Evolutionary conservation across 2,329 filamentous ascomycete genomes (phyloP), one percentile per base, ranked within the genome.

Genomic region (Monilinia laxa): DNA sequence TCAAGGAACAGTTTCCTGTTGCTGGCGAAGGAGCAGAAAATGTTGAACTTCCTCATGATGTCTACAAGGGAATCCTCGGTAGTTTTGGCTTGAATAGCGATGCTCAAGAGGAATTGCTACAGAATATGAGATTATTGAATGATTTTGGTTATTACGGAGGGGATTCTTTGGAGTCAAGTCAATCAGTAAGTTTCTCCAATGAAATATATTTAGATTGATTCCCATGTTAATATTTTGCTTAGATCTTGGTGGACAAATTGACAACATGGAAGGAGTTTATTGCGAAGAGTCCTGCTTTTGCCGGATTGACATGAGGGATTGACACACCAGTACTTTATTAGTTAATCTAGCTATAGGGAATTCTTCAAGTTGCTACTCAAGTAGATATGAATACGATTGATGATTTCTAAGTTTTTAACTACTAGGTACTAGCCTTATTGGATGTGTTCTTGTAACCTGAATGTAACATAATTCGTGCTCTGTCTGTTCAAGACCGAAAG

Each of bases 101-200:
- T 31, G 76, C 77, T 70, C 77, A 78, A 25, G 77, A 82, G 66
- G 84, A 87, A 73, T 66, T 86, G 73, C 75, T 82, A 45, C 81
- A 86, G 75, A 87, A 84, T 68, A 81, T 84, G 74, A 75, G 80
- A 52, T 76, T 87, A 57, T 74, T 86, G 67, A 77, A 81, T 64
- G 79, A 82, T 28, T 82, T 79, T 40, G 84, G 84, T 0, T 87
- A 87, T 70, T 87, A 80, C 71, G 80, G 79, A 6, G 81, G 82
- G 12, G 81, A 69, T 57, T 70, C 72, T 51, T 75, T 83, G 56
- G 76, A 80, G 3, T 76, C 78, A 68, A 79, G 77, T 67, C 77
- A 76, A 69, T 78, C 67, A 62, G 71, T 74, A 69, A 68, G 71
- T 66, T 40, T 18, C 40, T 12, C 4, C 12, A 6, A 42, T n/a